A percentile compares a stretch with the other conserved stretches of the same genome.
Evolutionary conservation across 176 grass and related monocot species (phyloP).

Genomic region (Rhynchospora breviuscula): DNA sequence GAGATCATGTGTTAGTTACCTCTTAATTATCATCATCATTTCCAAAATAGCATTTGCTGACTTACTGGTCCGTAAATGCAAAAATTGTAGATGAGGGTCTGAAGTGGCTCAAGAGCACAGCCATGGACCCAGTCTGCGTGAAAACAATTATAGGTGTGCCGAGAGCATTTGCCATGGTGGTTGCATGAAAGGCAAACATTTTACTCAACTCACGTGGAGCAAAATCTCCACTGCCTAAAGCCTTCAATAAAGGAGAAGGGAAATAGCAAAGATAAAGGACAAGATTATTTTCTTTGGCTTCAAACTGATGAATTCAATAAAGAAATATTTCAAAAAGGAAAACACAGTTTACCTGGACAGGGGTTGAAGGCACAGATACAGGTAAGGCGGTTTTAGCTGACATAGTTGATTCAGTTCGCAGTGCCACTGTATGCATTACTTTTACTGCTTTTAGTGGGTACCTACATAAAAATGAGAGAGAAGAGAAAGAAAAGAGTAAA

Average conservation of each 20-base stretch:
- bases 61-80: slow-evolving; percentile 95
- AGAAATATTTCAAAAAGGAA: background rate
- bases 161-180: slow-evolving; percentile 83
- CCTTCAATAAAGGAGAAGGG: slow-evolving; percentile 42
- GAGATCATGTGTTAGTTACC: background rate
- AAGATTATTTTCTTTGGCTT: background rate
- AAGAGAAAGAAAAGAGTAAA: background rate
- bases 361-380: slow-evolving; percentile 33
- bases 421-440: slow-evolving; percentile 92
- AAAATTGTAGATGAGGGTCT: slow-evolving; percentile 74
- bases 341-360: slow-evolving; percentile 37
- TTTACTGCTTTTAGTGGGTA: slow-evolving; percentile 95
- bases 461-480: slow-evolving; percentile 27
- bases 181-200: slow-evolving; percentile 95
- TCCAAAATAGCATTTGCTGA: background rate
- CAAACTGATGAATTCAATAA: background rate
- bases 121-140: slow-evolving; percentile 95
- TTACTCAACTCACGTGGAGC: slow-evolving; percentile 62
- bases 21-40: slow-evolving; percentile 1
- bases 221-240: slow-evolving; percentile 35
- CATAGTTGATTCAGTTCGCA: slow-evolving; percentile 86
- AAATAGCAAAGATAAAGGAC: background rate
- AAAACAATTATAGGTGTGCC: slow-evolving; percentile 83
- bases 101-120: slow-evolving; percentile 86
- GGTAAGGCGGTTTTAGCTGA: slow-evolving; percentile 33